Conservation (phyloP, 305 asterid genomes). For the Ajuga reptans region DNA sequence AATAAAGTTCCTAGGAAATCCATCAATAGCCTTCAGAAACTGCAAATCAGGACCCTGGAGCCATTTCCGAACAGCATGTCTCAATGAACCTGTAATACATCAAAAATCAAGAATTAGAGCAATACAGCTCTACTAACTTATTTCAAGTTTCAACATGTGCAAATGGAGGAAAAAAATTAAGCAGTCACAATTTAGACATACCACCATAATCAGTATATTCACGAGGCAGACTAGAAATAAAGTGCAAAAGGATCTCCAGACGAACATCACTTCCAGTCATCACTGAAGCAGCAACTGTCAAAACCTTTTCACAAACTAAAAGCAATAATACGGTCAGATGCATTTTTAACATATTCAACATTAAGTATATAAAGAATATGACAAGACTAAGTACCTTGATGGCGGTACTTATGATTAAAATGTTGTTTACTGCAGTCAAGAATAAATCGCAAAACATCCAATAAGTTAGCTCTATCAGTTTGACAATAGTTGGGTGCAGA, state of each 20-base stretch:
- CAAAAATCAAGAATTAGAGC: constrained; percentile 16
- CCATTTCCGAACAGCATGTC: constrained; percentile 61
- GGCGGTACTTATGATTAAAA: constrained; percentile 79
- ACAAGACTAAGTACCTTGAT: constrained; percentile 46
- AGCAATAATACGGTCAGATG: constrained; percentile 26
- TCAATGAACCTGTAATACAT: constrained; percentile 53
- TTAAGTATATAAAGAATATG: constrained; percentile 17
- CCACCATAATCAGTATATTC: constrained; percentile 82
- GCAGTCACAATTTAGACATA: constrained; percentile 26
- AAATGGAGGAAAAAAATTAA: background rate
- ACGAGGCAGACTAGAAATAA: constrained; percentile 75
- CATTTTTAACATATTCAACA: constrained; percentile 4
- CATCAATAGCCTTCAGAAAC: constrained; percentile 46
- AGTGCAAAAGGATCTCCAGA: constrained; percentile 61
- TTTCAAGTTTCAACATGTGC: background rate
- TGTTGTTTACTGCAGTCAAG: constrained; percentile 82
- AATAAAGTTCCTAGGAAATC: constrained; percentile 53
- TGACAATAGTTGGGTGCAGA: constrained; percentile 29
- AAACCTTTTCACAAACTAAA: constrained; percentile 71
- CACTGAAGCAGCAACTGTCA: constrained; percentile 61
- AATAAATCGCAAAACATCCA: constrained; percentile 68
- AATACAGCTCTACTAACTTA: background rate
- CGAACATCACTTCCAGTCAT: constrained; percentile 58
- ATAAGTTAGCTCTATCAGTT: constrained; percentile 45
- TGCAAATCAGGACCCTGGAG: constrained; percentile 34